Evolutionary conservation across 495 filamentous ascomycete species (phyloP), one percentile per base, ranked within the genome.

Genomic region (Tuber indicum): DNA sequence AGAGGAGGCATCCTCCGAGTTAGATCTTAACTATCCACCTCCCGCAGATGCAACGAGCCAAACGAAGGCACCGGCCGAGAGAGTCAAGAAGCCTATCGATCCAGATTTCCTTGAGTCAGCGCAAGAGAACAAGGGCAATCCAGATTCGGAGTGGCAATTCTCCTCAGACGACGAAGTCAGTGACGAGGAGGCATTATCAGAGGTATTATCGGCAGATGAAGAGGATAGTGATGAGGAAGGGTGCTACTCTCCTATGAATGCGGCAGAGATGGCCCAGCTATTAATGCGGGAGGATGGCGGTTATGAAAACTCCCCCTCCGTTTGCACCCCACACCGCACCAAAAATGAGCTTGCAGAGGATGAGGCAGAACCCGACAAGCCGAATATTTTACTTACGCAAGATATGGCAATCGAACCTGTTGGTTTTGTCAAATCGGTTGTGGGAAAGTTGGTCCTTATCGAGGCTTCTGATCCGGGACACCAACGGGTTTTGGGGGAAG

Each of bases 401-500:
- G 90, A 94, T 19, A 94, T 91, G 89, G 88, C 89, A 73, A 90
- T 97, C 71, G 88, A 89, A 43, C 87, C 89, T 69, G 87, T 98
- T 16, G 96, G 96, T 5, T 82, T 85, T 17, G 87, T 97, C 43
- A 88, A 94, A 78, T 87, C 89, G 17, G 87, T 92, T 45, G 90
- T 98, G 44, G 92, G 93, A 49, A 92, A 90, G 75, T 88, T 90
- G 26, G 86, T 93, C 7, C 87, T 98, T 36, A 90, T 99, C 82
- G 91, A 92, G 82, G 94, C 92, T 6, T 90, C 88, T n/a, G 89
- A 87, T 1, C 89, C 92, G 2, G 94, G 93, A 75, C 92, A 94
- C 79, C 91, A 92, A 73, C 90, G 91, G 82, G 94, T 97, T 0
- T 87, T 98, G 17, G 92, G 97, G 74, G 88, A 86, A 17, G 93